Conservation (phyloP, 257 asterid genomes). For the Lycium barbarum region DNA sequence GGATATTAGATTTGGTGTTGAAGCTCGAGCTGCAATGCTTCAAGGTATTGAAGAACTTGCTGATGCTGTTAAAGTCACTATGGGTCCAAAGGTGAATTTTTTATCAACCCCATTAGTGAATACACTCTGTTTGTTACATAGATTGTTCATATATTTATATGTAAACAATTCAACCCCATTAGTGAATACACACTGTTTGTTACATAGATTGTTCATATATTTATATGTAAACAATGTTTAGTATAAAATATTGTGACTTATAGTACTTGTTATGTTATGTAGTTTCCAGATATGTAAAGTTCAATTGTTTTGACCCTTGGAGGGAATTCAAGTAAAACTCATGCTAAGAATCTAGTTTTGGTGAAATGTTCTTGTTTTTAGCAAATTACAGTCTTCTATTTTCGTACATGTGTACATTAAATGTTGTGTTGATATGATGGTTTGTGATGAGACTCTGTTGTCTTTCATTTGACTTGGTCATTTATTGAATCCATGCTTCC, state of each 20-base stretch:
- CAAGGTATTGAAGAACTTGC: slow-evolving; percentile 72
- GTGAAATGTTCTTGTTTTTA: background rate
- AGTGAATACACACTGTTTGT: too few relatives aligned
- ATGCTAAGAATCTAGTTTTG: background rate
- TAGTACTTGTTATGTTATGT: too few relatives aligned
- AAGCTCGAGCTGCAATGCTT: slow-evolving; percentile 64
- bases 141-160: too few relatives aligned
- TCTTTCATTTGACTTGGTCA: slow-evolving; percentile 1
- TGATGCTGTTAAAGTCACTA: slow-evolving; percentile 68
- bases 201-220: too few relatives aligned
- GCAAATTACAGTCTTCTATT: background rate
- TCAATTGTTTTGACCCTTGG: too few relatives aligned
- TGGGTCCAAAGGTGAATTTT: slow-evolving; percentile 64
- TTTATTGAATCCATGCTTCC: background rate
- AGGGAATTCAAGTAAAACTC: background rate
- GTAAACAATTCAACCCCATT: too few relatives aligned
- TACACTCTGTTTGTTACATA: background rate
- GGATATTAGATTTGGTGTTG: slow-evolving; percentile 68
- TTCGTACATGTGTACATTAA: background rate
- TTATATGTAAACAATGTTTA: too few relatives aligned
- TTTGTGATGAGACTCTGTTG: background rate
- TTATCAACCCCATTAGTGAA: background rate
- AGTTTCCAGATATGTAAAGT: too few relatives aligned
- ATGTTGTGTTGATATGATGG: background rate
- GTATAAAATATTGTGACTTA: too few relatives aligned